These are phyloP conservation scores for Botrytis paeoniae DNA, from an alignment of 2,329 filamentous ascomycete genomes.

Conservation along the genomic window DNA sequence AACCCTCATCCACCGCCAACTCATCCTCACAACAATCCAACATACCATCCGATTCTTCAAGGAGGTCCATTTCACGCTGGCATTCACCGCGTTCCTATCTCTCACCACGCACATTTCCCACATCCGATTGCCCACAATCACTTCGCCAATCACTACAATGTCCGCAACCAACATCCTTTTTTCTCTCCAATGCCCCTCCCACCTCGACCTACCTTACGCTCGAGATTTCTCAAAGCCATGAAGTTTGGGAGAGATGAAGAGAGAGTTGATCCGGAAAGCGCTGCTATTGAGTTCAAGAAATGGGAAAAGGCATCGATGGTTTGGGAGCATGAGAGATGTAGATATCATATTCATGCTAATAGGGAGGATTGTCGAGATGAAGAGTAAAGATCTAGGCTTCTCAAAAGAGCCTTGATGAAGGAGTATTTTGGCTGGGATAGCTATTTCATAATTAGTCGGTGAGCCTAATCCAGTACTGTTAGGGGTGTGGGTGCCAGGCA, in stretches of 20 bases:
- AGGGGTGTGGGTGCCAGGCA: rapidly evolving
- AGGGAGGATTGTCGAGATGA: neutral
- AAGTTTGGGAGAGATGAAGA: neutral
- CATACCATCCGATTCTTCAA: neutral
- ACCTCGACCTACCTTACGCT: neutral
- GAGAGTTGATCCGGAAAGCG: neutral
- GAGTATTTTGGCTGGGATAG: rapidly evolving
- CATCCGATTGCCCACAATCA: neutral
- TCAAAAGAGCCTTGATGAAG: neutral
- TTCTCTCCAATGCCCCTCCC: neutral
- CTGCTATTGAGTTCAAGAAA: neutral
- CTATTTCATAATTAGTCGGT: rapidly evolving
- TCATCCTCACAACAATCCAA: neutral
- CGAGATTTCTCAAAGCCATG: neutral
- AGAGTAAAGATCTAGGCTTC: neutral
- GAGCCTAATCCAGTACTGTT: rapidly evolving
- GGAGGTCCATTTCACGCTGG: neutral
- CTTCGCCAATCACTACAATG: neutral
- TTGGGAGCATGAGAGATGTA: neutral
- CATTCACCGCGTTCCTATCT: neutral
- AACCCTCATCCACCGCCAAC: neutral
- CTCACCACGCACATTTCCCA: neutral
- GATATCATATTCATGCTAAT: neutral
- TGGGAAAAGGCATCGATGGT: neutral
- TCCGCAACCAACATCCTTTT: neutral